These are phyloP conservation scores for Leptographium wingfieldii DNA, from an alignment of 2,329 filamentous ascomycete genomes.

Conservation along the genomic window DNA sequence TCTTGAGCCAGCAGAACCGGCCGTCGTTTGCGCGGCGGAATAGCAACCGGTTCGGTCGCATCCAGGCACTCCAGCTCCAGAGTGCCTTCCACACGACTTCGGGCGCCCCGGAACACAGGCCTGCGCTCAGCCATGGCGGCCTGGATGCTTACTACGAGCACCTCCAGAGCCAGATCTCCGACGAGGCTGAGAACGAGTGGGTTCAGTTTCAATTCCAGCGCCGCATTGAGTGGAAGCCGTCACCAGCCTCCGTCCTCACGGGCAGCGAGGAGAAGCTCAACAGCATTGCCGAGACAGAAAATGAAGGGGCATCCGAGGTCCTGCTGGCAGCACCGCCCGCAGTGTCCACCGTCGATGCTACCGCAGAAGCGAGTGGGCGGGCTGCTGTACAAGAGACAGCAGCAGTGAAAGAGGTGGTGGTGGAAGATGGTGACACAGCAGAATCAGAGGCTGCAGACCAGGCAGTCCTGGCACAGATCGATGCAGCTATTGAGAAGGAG, in stretches of 20 bases:
- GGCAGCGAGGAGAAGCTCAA: slow-evolving; percentile 21
- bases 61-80: slow-evolving; percentile 55
- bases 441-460: slow-evolving; percentile 21
- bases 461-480: slow-evolving; percentile 64
- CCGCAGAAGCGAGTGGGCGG: background rate
- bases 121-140: slow-evolving; percentile 42
- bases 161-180: slow-evolving; percentile 63
- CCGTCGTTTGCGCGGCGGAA: slow-evolving; percentile 49
- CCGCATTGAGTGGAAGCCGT: slow-evolving; percentile 77
- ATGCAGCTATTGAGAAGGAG: slow-evolving; percentile 73
- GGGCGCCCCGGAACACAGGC: slow-evolving; percentile 44
- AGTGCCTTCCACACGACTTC: slow-evolving; percentile 59
- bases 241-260: slow-evolving; percentile 41
- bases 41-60: slow-evolving; percentile 39
- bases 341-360: background rate
- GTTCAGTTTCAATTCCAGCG: slow-evolving; percentile 82
- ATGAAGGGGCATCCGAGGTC: slow-evolving; percentile 22
- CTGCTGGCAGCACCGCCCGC: slow-evolving; percentile 18
- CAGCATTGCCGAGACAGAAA: slow-evolving; percentile 18
- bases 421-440: background rate
- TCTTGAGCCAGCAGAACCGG: slow-evolving; percentile 59
- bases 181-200: slow-evolving; percentile 68
- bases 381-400: background rate
- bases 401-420: background rate
- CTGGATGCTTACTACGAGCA: slow-evolving; percentile 88